Evolutionary conservation across 495 filamentous ascomycete genomes (phyloP), one percentile per base, ranked within the genome.

Genomic region (Penicillium chermesinum): DNA sequence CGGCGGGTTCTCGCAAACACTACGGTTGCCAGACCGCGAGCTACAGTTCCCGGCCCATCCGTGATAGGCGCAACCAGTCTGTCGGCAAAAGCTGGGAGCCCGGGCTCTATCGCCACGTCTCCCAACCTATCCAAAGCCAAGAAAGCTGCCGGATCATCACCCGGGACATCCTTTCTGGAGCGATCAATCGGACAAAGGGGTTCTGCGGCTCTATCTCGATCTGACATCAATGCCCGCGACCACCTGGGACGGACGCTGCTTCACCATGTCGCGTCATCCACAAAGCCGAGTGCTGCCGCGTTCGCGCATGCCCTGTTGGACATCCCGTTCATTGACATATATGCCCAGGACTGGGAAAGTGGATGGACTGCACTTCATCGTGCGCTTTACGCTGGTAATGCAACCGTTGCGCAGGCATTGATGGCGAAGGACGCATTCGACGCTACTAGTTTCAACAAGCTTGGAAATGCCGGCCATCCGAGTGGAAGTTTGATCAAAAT

Each of bases 321-420:
- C 15, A 83, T 90, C 49, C 87, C 93, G 6, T 72, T 83, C n/a
- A 78, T 86, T 48, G 93, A 98, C 68, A 76, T 97, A 10, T 88
- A 94, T 54, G 65, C 74, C 13, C 89, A 94, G 52, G 93, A 98
- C 64, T 72, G 76, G 34, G 93, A 98, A 64, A 96, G 85, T 64
- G 94, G 91, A 16, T 98, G 93, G 93, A 97, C 94, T 42, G 83
- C 90, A 15, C 72, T 98, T 37, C 93, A 98, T 57, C 81, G 93
- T 55, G 89, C 94, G 8, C 73, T 98, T 40, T 98, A 97, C 58
- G 84, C 86, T 55, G 94, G 94, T 15, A 97, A 96, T 61, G 83
- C 90, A 41, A 84, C 88, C 10, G 83, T 95, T 49, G 91, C 94
- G 1, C 78, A 86, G 39, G 75, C 83, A 10, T 79, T 97, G 36